A percentile compares a stretch with the other conserved stretches of the same genome.
Conservation (phyloP, 2,329 filamentous ascomycete species). For the Botrytis cinerea region DNA sequence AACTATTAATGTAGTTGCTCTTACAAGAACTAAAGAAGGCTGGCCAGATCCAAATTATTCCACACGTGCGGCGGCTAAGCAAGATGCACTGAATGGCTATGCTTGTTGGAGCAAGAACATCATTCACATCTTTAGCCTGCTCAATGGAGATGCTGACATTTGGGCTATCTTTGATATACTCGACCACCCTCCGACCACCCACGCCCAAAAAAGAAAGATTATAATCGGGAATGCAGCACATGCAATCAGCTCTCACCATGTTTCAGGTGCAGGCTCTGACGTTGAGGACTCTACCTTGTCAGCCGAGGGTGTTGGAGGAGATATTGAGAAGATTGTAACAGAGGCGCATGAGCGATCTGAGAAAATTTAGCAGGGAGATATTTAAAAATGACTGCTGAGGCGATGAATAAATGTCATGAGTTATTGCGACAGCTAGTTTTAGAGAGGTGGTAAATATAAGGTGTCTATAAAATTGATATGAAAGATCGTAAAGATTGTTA, state of each 20-base stretch:
- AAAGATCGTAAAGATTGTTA: background rate
- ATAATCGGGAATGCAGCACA: slow-evolving; percentile 64
- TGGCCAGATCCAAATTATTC: slow-evolving; percentile 43
- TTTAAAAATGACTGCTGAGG: slow-evolving; percentile 22
- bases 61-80: slow-evolving; percentile 42
- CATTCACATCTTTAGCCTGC: slow-evolving; percentile 4
- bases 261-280: slow-evolving; percentile 57
- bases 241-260: slow-evolving; percentile 60
- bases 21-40: slow-evolving; percentile 32
- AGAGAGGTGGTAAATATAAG: background rate
- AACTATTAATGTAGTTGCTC: slow-evolving; percentile 53
- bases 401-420: background rate
- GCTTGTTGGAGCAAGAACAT: slow-evolving; percentile 40
- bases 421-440: background rate
- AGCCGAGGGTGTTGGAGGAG: slow-evolving; percentile 43
- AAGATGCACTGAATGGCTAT: slow-evolving; percentile 43
- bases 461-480: background rate
- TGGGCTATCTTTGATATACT: slow-evolving; percentile 50
- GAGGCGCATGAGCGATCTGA: slow-evolving; percentile 49
- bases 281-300: slow-evolving; percentile 54
- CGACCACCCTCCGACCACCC: slow-evolving; percentile 43
- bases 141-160: slow-evolving; percentile 45
- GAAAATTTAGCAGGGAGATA: slow-evolving; percentile 43
- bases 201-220: slow-evolving; percentile 42
- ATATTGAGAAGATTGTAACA: slow-evolving; percentile 40